Evolutionary conservation across 345 rosid species (phyloP).

Genomic region (Arabis alpina): DNA sequence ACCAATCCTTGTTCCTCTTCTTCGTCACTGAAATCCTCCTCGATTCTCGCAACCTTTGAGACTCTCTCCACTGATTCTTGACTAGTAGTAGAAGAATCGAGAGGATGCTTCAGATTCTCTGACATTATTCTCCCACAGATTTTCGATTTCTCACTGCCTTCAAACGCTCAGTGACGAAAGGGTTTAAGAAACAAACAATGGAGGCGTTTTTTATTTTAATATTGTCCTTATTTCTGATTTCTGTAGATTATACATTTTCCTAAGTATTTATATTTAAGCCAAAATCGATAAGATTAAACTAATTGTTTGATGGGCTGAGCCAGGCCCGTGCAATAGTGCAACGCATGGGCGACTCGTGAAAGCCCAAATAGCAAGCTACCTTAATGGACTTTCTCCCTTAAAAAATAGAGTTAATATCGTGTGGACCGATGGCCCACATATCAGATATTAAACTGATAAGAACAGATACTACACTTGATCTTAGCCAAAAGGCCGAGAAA

Average conservation of each 20-base stretch:
- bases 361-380: constrained; percentile 43
- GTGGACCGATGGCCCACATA: constrained; percentile 43
- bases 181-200: constrained; percentile 12
- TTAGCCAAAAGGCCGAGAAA: constrained; percentile 81
- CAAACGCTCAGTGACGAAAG: constrained; percentile 10
- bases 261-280: no score
- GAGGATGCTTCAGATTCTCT: constrained; percentile 48
- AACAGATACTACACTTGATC: constrained; percentile 74
- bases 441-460: constrained; percentile 72
- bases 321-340: constrained; percentile 41
- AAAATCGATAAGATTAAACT: no score
- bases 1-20: constrained; percentile 43
- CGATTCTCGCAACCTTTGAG: constrained; percentile 57
- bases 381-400: constrained; percentile 18
- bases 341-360: constrained; percentile 34
- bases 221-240: background rate
- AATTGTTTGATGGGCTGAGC: constrained; percentile 17
- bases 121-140: constrained; percentile 48
- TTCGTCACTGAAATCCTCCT: constrained; percentile 40
- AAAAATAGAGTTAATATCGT: constrained; percentile 44
- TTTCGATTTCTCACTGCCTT: constrained; percentile 12
- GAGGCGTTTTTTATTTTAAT: background rate
- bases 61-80: constrained; percentile 48
- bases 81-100: constrained; percentile 5
- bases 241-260: no score